A percentile compares a stretch with the other conserved stretches of the same genome.
Conservation (phyloP, 1,284 basidiomycete species). For the Inonotus obliquus region DNA sequence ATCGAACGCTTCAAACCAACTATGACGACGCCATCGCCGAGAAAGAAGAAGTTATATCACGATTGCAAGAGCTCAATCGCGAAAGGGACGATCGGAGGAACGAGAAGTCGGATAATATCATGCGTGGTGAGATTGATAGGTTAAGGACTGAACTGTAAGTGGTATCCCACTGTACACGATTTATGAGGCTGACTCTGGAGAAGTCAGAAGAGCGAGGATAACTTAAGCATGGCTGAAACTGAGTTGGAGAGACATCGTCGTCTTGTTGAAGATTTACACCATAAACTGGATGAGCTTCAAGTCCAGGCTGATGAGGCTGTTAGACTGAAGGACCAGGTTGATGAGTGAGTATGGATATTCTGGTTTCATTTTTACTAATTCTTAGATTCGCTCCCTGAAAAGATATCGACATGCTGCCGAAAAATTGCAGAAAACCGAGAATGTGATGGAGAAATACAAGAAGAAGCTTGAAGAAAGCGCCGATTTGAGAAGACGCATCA, state of each 20-base stretch:
- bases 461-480: slow-evolving; percentile 95
- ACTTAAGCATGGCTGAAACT: slow-evolving; percentile 72
- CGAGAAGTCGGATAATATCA: slow-evolving; percentile 64
- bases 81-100: slow-evolving; percentile 55
- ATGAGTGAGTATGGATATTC: slow-evolving; percentile 62
- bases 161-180: neutral
- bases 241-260: slow-evolving; percentile 75
- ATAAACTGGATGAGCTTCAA: slow-evolving; percentile 81
- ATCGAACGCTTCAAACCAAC: slow-evolving; percentile 63
- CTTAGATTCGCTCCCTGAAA: neutral
- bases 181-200: slow-evolving; percentile 25
- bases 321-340: slow-evolving; percentile 87
- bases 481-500: slow-evolving; percentile 81
- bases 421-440: slow-evolving; percentile 88
- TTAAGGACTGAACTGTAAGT: slow-evolving; percentile 77
- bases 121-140: slow-evolving; percentile 77
- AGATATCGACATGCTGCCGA: slow-evolving; percentile 90
- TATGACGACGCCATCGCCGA: slow-evolving; percentile 67
- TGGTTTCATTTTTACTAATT: slow-evolving; percentile 9
- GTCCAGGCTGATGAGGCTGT: slow-evolving; percentile 70
- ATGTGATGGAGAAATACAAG: slow-evolving; percentile 98
- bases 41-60: slow-evolving; percentile 62
- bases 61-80: slow-evolving; percentile 50
- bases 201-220: slow-evolving; percentile 89
- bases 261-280: slow-evolving; percentile 67